Base-by-base conservation (phyloP, 1,284 basidiomycete species). In the Polyporus tsugae region DNA sequence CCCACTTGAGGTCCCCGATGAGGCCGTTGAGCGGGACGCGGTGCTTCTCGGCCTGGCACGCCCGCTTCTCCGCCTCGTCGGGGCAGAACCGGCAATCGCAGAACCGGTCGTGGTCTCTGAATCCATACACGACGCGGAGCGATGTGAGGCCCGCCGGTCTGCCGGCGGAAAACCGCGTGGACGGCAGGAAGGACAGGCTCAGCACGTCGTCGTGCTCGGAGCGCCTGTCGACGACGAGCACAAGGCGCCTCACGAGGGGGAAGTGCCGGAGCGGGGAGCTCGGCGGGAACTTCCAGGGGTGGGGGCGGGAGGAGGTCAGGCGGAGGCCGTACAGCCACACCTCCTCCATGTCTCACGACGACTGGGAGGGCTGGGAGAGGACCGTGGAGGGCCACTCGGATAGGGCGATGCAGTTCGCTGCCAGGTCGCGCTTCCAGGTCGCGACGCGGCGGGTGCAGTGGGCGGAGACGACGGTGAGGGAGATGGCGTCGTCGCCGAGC, bases 391-490 rank as follows among this genome's bases (percentile, higher is more conserved):
- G 39, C 65, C 65, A 66, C 2, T 5, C 4, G 4, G 13, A 2
- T 3, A 35, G 15, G 29, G 29, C 9, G 17, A 15, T 29, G 46
- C 64, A 58, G 36, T 19, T 36, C 29, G 10, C 15, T 22, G 15
- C 13, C 29, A 38, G 53, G 7, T 19, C 33, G 10, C 25, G 22
- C 25, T 6, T 9, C 41, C 55, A 53, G 19, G 41, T 13, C 0
- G 46, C 41, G n/a, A 66, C 4, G 17, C 65, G 65, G 15, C 65
- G 65, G 53, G 61, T 62, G 44, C 5, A 10, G 11, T 39, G 29
- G 25, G 33, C 6, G 13, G 42, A 52, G 39, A 61, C 19, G n/a
- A 42, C 6, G n/a, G 55, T 66, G 41, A 66, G 19, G 6, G 65
- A 44, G 29, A 59, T 11, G 6, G 55, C 19, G 65, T n/a, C 15